Base-by-base conservation (phyloP, 192 early-diverging fungal genomes). In the Backusella luteola region DNA sequence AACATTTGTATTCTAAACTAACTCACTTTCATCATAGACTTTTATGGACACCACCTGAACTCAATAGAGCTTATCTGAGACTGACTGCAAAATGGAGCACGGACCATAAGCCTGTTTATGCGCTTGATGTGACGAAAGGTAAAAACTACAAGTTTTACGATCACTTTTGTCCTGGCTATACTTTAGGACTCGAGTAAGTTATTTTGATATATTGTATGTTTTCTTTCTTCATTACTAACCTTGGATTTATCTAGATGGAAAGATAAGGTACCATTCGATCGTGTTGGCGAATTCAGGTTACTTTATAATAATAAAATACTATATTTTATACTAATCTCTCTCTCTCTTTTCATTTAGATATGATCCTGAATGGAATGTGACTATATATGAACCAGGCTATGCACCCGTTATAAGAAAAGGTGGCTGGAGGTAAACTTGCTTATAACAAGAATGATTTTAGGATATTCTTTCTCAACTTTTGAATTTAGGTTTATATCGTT, bases 21-120 rank as follows among this genome's bases (percentile, higher is more conserved):
- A 32, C 32, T 32, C 26, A 59, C 12, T 1, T 63, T 53, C 5
- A n/a, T 0, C 21, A 14, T 26, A 63, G 91, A 35, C 68, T 91
- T n/a, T 88, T 91, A 59, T 91, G 90, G 90, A 91, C 88, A 84
- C 87, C 90, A 21, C 75, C 76, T 0, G 82, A 87, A n/a, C 70
- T 81, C 36, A 87, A 80, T 14, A 85, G 83, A 5, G 83, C 83
- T 3, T 82, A 88, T 26, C 88, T 91, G 73, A 81, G 84, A 56
- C 84, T 91, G 53, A 79, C 78, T 26, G 85, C 86, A n/a, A 80
- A 69, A 1, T 77, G 73, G 68, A 86, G 80, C 71, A 86, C 77
- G 46, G 84, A 88, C 35, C 77, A 83, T 32, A 86, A 86, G 46
- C 82, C 85, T 0, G 67, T 81, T 7, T 88, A 88, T 67, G 76